Evolutionary conservation across 176 grass and related monocot species (phyloP), one percentile per base, ranked within the genome.

Genomic region (Lolium rigidum): DNA sequence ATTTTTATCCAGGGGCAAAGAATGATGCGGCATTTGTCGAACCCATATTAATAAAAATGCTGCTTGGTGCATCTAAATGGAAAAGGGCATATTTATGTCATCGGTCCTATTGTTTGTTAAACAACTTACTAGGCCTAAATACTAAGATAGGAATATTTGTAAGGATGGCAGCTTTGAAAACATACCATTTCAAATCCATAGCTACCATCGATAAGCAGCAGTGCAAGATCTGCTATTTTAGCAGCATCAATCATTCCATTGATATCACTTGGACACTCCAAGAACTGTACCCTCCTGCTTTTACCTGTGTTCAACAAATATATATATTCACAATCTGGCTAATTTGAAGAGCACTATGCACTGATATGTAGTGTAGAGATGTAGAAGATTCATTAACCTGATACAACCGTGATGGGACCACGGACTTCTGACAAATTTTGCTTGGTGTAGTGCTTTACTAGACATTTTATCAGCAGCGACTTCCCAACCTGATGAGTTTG

Each of bases 101-200:
- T 31, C 8, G 4, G 72, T 69, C 25, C 6, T 61, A 10, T 1
- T 61, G 57, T 51, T 76, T 39, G 38, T 35, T 76, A 47, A 28
- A 75, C 10, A 66, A 48, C 58, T 67, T 67, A 81, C 80, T 14
- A 66, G 31, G 71, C 64, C 73, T 37, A 81, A 21, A 89, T 25
- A 25, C 16, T 76, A 76, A 91, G 71, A 37, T 74, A 65, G 20
- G 56, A 83, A 74, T 57, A 78, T 83, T 56, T 80, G 51, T 68
- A 10, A 75, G 58, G 77, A 60, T 22, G 78, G 10, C 16, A 28
- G 31, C 66, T 87, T 84, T 54, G n/a, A 83, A 14, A 82, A 72
- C 79, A 88, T n/a, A 99, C 97, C 97, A 99, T 99, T 88, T 96
- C 97, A 94, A 96, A 99, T 68, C 94, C 97, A 88, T 96, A 99